Percentiles rank a stretch among this genome's conserved stretches.
These are phyloP conservation scores for Scutellaria barbata DNA, from an alignment of 257 asterid species.

Conservation along the genomic window DNA sequence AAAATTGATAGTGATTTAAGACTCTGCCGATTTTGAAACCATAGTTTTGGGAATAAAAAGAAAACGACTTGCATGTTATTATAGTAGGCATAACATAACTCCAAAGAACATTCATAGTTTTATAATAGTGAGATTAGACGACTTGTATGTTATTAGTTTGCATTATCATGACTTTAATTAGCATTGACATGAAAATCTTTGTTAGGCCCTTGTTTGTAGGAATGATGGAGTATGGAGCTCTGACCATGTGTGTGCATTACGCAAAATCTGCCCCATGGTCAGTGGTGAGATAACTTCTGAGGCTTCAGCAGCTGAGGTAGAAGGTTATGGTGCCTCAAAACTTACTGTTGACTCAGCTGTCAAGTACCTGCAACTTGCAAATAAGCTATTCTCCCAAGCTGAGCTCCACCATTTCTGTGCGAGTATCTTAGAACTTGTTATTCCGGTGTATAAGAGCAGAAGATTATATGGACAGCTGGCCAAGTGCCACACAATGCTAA, in stretches of 20 bases:
- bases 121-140: neutral
- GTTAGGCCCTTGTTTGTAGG: constrained; percentile 90
- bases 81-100: no score
- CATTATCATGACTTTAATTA: neutral
- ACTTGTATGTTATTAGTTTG: neutral
- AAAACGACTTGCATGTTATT: neutral
- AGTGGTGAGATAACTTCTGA: constrained; percentile 75
- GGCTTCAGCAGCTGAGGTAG: constrained; percentile 97
- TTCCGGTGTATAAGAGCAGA: constrained; percentile 93
- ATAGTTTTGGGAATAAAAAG: neutral
- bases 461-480: constrained; percentile 93
- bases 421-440: constrained; percentile 91
- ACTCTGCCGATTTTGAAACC: neutral
- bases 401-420: constrained; percentile 99
- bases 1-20: neutral
- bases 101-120: neutral
- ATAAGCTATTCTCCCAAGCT: constrained; percentile 98
- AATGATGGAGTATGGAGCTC: constrained; percentile 97
- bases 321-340: constrained; percentile 97
- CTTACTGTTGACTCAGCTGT: constrained; percentile 99
- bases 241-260: constrained; percentile 82
- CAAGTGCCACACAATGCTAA: constrained; percentile 93
- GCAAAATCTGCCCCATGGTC: constrained; percentile 98
- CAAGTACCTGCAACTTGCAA: constrained; percentile 95
- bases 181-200: constrained; percentile 30